Base-by-base conservation (phyloP, 1,284 basidiomycete species). In the Flammula alnicola region DNA sequence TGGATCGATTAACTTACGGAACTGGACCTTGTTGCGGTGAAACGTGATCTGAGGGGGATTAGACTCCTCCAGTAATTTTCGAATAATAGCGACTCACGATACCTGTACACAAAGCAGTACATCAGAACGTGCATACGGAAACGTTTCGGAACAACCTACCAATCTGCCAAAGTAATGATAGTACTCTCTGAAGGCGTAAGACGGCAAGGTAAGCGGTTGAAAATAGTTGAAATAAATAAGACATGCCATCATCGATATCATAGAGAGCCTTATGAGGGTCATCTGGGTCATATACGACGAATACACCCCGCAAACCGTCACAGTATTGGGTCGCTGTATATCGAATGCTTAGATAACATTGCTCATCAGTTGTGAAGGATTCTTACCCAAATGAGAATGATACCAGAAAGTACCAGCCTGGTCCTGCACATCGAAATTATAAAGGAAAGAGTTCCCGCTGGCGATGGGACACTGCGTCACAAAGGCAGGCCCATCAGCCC, bases 341-440 rank as follows among this genome's bases (percentile, higher is more conserved):
- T 5, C 8, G 9, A 32, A 3, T 9, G 30, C 16, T 32, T 16
- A 9, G 30, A 32, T 5, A 4, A 3, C 30, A 32, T 11, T 11
- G 30, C 30, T 6, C 11, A 19, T 19, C 16, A 30, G 11, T 37
- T 1, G 26, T 14, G 17, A 4, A 36, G 0, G 9, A 26, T 5
- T 37, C 39, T 19, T 35, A 48, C 39, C 9, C 3, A 49, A 22
- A 31, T 71, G 69, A 5, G 67, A 70, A 45, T 72, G 70, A 46
- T 71, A 78, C 75, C 75, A 76, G 56, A 64, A 76, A 2, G 76
- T 80, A 12, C 76, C 76, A 3, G 72, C 65, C 59, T 77, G 74
- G 37, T 63, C 59, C 7, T 48, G 47, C 4, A 61, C 62, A 14
- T 36, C 47, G 56, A 70, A 73, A 19, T 65, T 51, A 51, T 79